Percentiles rank a stretch among this genome's conserved stretches.
Conservation (phyloP, 2,329 filamentous ascomycete genomes). For the Pseudopyricularia javanii region DNA sequence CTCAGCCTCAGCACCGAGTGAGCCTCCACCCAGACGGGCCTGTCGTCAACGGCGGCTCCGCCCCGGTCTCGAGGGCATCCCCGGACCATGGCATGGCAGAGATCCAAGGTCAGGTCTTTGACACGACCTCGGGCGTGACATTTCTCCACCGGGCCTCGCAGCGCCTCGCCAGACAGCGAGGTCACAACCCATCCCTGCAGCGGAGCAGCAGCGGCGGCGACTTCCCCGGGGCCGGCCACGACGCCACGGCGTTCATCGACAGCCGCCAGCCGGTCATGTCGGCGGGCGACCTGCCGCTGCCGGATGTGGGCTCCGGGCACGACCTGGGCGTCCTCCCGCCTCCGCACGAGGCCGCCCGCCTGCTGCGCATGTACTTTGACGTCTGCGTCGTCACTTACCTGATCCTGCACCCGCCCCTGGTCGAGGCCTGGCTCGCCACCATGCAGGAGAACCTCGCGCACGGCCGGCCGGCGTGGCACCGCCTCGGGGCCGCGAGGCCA, state of each 20-base stretch:
- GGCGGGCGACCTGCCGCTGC: conserved; percentile 18
- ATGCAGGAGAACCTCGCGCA: conserved; percentile 16
- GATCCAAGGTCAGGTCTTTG: not conserved
- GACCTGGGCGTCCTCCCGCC: conserved; percentile 26
- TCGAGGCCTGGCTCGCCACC: conserved; percentile 27
- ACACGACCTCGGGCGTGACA: not conserved
- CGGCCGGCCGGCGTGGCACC: not conserved
- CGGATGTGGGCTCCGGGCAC: conserved; percentile 29
- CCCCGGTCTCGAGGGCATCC: conserved; percentile 16
- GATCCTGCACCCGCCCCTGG: conserved; percentile 28
- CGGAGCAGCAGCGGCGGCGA: too few relatives aligned
- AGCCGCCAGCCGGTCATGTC: not conserved
- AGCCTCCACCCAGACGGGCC: not conserved
- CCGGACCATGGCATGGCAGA: not conserved
- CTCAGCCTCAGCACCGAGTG: not conserved
- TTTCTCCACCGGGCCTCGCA: not conserved
- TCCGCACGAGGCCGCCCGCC: conserved; percentile 11
- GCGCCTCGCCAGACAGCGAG: not conserved
- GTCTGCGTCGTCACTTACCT: conserved; percentile 27
- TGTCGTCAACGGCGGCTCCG: not conserved
- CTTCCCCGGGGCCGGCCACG: not conserved
- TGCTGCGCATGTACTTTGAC: conserved; percentile 27
- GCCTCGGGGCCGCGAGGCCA: not conserved
- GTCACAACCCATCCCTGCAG: not conserved
- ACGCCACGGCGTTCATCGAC: not conserved